Evolutionary conservation across 225 moss, liverwort and hornwort species (phyloP), one percentile per base, ranked within the genome.

Genomic region (Ulota crispa): DNA sequence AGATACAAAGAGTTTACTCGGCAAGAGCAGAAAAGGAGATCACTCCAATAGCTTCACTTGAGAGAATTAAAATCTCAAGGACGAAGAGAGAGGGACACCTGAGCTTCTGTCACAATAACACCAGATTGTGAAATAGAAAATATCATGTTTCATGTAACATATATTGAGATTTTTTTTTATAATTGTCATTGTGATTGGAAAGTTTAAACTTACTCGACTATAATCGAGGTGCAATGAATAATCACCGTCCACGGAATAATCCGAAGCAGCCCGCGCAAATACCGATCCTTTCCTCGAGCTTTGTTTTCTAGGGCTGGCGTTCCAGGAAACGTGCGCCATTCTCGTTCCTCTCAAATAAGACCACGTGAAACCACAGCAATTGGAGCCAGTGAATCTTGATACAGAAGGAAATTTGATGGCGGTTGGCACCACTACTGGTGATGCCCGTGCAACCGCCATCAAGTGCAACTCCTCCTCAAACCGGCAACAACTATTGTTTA

Each of bases 371-470:
- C 39, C 70, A 57, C 72, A 59, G 28, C 71, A 63, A 43, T 2
- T 82, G 1, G 23, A 71, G 27, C 20, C 9, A 37, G n/a, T 55
- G 41, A 68, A 30, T 70, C 26, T 64, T 42, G 55, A 80, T 43
- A 45, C 6, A 8, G 20, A 64, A 4, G 64, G 45, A 70, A 64
- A 64, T 56, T 45, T 71, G 27, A 73, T 76, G 73, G 80, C 1
- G 19, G 76, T 70, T 2, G 86, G 37, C 26, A 82, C 64, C 4
- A 69, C 43, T 55, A 41, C 61, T 56, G 50, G 77, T 70, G 80
- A 65, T 79, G 68, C 27, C 27, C 37, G 36, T 57, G 64, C 74
- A 83, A 68, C 80, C 80, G 26, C 84, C 87, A 87, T 89, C 42
- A 59, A 41, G 9, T 47, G 42, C 64, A 82, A 53, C 2, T 72